These are phyloP conservation scores for Vaccinium macrocarpon DNA, from an alignment of 148 eudicot genomes.

Conservation along the genomic window DNA sequence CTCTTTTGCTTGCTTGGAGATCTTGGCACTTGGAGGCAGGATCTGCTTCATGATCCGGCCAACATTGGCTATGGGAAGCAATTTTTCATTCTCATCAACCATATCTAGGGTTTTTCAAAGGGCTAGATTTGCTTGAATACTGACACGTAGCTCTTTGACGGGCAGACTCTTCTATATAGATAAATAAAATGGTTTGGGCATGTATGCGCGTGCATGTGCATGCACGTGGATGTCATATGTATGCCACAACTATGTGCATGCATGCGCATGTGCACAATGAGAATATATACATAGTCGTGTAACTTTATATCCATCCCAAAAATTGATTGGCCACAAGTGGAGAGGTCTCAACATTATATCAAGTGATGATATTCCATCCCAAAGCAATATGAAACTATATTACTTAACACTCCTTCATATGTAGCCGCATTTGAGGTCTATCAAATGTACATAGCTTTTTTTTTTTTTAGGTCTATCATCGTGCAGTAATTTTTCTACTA, in stretches of 20 bases:
- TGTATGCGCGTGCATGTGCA: background rate
- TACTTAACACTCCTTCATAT: too few relatives aligned
- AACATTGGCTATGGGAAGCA: conserved; percentile 59
- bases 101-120: conserved; percentile 16
- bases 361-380: too few relatives aligned
- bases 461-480: too few relatives aligned
- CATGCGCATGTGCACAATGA: background rate
- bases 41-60: conserved; percentile 54
- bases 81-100: conserved; percentile 41
- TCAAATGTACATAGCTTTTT: too few relatives aligned
- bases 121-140: background rate
- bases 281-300: background rate
- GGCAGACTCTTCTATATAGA: background rate
- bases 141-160: conserved; percentile 2
- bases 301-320: too few relatives aligned
- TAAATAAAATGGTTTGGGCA: background rate
- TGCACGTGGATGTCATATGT: background rate
- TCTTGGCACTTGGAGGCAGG: conserved; percentile 50
- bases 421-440: too few relatives aligned
- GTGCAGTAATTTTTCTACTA: too few relatives aligned
- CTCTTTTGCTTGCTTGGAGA: conserved; percentile 58
- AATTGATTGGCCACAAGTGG: too few relatives aligned
- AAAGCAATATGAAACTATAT: too few relatives aligned
- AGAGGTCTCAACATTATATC: too few relatives aligned
- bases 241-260: background rate